Conservation (phyloP, 1,284 basidiomycete genomes). For the Dichomitus squalens region DNA sequence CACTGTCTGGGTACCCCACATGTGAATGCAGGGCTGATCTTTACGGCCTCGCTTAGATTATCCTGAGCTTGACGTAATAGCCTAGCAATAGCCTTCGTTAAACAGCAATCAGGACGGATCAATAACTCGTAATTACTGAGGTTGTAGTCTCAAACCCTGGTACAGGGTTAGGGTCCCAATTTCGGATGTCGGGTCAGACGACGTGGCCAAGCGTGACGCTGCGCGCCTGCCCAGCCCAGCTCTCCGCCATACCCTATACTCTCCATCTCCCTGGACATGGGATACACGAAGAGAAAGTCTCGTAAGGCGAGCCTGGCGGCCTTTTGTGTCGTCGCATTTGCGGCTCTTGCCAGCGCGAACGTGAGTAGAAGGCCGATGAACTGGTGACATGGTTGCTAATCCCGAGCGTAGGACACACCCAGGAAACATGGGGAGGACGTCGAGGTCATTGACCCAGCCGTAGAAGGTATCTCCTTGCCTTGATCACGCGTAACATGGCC, state of each 20-base stretch:
- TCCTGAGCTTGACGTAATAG: not conserved
- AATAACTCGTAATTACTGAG: not conserved
- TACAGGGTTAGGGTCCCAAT: slow-evolving; percentile 4
- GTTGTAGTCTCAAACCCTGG: not conserved
- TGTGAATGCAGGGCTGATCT: not conserved
- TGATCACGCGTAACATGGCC: slow-evolving; percentile 1
- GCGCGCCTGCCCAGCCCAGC: not conserved
- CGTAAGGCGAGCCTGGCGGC: slow-evolving; percentile 33
- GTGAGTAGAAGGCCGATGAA: slow-evolving; percentile 1
- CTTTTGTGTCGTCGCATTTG: slow-evolving; percentile 32
- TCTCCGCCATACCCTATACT: not conserved
- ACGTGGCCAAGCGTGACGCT: slow-evolving; percentile 2
- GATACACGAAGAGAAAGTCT: slow-evolving; percentile 9
- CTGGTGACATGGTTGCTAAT: not conserved
- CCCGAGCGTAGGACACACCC: slow-evolving; percentile 7
- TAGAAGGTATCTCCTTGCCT: slow-evolving; percentile 26
- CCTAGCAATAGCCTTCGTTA: not conserved
- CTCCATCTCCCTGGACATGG: slow-evolving; percentile 3
- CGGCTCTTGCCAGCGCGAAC: slow-evolving; percentile 25
- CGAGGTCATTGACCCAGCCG: slow-evolving; percentile 25
- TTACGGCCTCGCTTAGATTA: not conserved
- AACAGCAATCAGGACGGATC: not conserved
- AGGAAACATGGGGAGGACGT: slow-evolving; percentile 1
- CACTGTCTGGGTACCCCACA: not conserved
- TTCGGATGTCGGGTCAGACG: slow-evolving; percentile 2